phyloP scores from a whole-genome alignment of 768 basidiomycete genomes.

The Saitozyma podzolica region DNA sequence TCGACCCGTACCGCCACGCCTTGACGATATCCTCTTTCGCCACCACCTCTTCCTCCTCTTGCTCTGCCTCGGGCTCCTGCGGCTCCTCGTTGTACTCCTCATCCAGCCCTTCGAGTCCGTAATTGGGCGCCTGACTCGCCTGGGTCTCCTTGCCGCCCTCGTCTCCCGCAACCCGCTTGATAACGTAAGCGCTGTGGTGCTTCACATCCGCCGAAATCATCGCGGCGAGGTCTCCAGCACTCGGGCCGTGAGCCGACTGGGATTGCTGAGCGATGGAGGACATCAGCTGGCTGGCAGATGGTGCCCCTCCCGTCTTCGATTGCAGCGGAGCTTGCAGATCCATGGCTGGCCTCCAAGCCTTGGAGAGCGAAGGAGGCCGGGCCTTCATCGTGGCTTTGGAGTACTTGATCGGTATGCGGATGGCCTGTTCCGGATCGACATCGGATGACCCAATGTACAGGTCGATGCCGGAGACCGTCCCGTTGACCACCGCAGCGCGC shows the following conservation, averaged over 20 bases:
- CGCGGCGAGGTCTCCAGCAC: conserved; percentile 25
- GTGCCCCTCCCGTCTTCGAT: conserved; percentile 39
- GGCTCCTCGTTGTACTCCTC: conserved; percentile 49
- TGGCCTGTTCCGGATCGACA: conserved; percentile 65
- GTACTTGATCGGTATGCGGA: conserved; percentile 71
- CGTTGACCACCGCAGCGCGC: conserved; percentile 62
- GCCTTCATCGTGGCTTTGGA: conserved; percentile 76
- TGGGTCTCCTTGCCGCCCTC: conserved; percentile 14
- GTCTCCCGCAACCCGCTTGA: conserved; percentile 19
- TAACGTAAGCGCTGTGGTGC: conserved; percentile 32
- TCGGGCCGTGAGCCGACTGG: conserved; percentile 8
- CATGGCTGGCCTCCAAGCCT: conserved; percentile 53
- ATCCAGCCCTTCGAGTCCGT: conserved; percentile 30
- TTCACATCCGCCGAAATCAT: conserved; percentile 49
- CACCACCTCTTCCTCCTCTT: conserved; percentile 54
- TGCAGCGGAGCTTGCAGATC: conserved; percentile 34
- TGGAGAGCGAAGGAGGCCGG: conserved; percentile 75
- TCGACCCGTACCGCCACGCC: conserved; percentile 52
- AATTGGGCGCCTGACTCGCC: conserved; percentile 50
- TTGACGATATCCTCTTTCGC: conserved; percentile 51
- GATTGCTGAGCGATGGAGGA: conserved; percentile 23
- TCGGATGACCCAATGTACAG: conserved; percentile 78
- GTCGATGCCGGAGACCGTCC: conserved; percentile 63
- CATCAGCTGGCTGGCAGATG: conserved; percentile 24
- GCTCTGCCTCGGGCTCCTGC: conserved; percentile 31